These are phyloP conservation scores for Funneliformis caledonium DNA, from an alignment of 371 early-diverging fungal genomes.

Conservation along the genomic window DNA sequence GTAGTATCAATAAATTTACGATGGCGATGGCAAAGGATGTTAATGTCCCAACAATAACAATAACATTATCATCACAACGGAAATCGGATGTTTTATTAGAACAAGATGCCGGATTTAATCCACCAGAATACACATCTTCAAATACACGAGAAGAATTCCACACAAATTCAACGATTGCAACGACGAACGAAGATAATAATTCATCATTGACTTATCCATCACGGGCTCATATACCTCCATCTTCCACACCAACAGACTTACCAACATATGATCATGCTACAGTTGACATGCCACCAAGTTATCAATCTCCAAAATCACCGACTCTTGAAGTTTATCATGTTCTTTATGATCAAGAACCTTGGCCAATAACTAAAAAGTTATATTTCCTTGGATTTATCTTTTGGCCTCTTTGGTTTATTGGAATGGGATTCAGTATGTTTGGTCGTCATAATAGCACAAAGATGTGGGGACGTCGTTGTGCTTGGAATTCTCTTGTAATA, in stretches of 20 bases:
- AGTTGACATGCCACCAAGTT: constrained; percentile 35
- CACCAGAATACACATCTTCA: not conserved
- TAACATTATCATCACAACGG: constrained; percentile 24
- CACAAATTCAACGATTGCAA: not conserved
- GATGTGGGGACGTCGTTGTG: constrained; percentile 34
- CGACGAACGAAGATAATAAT: not conserved
- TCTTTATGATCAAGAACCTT: constrained; percentile 9
- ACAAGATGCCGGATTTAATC: not conserved
- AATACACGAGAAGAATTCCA: not conserved
- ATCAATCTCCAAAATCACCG: not conserved
- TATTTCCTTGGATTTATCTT: constrained; percentile 30
- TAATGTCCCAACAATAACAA: not conserved
- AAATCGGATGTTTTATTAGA: constrained; percentile 11
- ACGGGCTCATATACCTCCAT: constrained; percentile 19
- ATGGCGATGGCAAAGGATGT: not conserved
- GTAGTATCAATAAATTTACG: not conserved
- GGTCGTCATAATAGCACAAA: constrained; percentile 8
- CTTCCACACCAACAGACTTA: constrained; percentile 1
- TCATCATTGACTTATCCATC: not conserved
- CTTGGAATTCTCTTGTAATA: constrained; percentile 34
- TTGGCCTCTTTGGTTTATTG: constrained; percentile 40
- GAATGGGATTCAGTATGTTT: constrained; percentile 38
- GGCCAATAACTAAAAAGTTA: constrained; percentile 38
- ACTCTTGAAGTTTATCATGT: not conserved
- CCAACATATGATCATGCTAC: constrained; percentile 19